Conservation (phyloP, 2,329 filamentous ascomycete species). For the Neophaeococcomyces mojaviensis region DNA sequence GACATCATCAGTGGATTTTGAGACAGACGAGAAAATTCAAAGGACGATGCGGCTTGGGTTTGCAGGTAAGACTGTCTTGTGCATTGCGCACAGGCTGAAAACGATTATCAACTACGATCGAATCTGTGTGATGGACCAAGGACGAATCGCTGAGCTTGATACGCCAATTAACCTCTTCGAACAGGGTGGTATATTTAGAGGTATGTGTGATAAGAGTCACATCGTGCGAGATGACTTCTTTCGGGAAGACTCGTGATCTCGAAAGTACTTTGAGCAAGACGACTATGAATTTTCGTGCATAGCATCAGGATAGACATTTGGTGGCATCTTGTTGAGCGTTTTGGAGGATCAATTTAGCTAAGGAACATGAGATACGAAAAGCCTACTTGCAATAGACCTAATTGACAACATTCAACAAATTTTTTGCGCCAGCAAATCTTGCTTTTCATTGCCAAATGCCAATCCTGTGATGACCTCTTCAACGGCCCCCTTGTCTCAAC, state of each 20-base stretch:
- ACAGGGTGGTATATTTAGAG: slow-evolving; percentile 68
- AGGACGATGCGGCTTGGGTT: slow-evolving; percentile 78
- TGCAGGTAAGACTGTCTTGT: slow-evolving; percentile 76
- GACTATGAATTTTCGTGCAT: too few species aligned
- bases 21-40: slow-evolving; percentile 95
- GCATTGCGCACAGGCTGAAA: slow-evolving; percentile 84
- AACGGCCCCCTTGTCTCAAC: too few species aligned
- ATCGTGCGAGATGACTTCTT: slow-evolving; percentile 47
- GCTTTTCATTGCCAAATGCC: not conserved
- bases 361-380: too few species aligned
- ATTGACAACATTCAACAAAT: too few species aligned
- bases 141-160: slow-evolving; percentile 79
- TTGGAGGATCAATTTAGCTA: too few species aligned
- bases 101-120: slow-evolving; percentile 93
- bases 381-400: too few species aligned
- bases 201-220: slow-evolving; percentile 83
- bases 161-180: slow-evolving; percentile 67
- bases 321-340: too few species aligned
- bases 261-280: not conserved
- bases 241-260: not conserved
- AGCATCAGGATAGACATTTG: too few species aligned
- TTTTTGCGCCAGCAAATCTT: too few species aligned
- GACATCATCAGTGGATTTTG: slow-evolving; percentile 87
- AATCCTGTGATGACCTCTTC: not conserved
- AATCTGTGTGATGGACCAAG: slow-evolving; percentile 93